Conservation (phyloP, 345 rosid species). For the Corymbia maculata region DNA sequence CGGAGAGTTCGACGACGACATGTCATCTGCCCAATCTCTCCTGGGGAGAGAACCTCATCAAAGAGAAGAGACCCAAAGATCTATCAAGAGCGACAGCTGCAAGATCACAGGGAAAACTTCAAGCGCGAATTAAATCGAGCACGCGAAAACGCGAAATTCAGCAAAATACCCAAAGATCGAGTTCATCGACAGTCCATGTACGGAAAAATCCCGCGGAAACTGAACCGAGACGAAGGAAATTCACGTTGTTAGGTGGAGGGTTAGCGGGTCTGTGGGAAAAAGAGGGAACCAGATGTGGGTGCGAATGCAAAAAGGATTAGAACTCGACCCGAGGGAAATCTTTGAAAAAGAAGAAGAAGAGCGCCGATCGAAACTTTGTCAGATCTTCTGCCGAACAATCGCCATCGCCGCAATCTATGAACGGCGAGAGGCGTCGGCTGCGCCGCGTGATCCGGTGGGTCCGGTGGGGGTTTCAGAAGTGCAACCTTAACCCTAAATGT, state of each 20-base stretch:
- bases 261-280: background rate
- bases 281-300: background rate
- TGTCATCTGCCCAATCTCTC: background rate
- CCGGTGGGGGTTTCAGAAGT: background rate
- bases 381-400: background rate
- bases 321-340: background rate
- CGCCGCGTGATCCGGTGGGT: background rate
- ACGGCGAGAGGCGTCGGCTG: background rate
- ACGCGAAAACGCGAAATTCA: background rate
- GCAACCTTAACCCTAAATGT: background rate
- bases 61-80: background rate
- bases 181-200: background rate
- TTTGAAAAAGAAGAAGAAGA: background rate
- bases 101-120: background rate
- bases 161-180: background rate
- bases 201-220: background rate
- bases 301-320: background rate
- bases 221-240: background rate
- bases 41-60: background rate
- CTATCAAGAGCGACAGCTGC: background rate
- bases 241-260: background rate
- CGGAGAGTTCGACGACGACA: conserved; percentile 67
- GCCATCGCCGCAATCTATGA: background rate
- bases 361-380: background rate
- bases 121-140: background rate